Base-by-base conservation (phyloP, 2,329 filamentous ascomycete genomes). In the Colletotrichum australisinense region DNA sequence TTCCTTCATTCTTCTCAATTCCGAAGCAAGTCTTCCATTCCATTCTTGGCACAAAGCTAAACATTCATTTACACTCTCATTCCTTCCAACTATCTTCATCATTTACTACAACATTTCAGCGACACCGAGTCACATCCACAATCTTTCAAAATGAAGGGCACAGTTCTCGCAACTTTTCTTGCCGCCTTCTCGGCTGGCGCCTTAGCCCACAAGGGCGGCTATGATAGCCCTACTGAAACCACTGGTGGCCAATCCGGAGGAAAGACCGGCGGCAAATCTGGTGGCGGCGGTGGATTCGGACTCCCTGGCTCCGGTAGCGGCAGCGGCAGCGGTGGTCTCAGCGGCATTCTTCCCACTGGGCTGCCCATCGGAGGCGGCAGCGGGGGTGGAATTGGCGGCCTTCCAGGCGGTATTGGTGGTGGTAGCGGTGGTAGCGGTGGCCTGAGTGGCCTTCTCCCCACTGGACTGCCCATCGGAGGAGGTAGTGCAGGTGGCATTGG, bases 111-210 rank as follows among this genome's bases (percentile, higher is more conserved):
- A 57, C 1, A 38, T 9, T 22, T 16, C 42, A 14, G 22, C 24
- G 7, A 9, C 8, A 38, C 35, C 30, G 19, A 52, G n/a, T 24
- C 26, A 49, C 4, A 26, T 26, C 19, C 5, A 6, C 16, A 42
- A 24, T 46, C 28, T 35, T 24, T 57, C 19, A 69, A 65, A 32
- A 69, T 69, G 67, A 69, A 65, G 67, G 60, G 49, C n/a, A 56
- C 26, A 28, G 19, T 69, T 9, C 22, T 69, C 67, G 35, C 32
- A 26, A 69, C 52, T 16, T 26, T 49, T 35, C 26, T 64, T 6
- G 42, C 62, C 7, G 67, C 26, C 49, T 64, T 69, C 67, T 69
- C 49, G 26, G 59, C 59, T 3, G 16, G 67, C 16, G 26, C 35
- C n/a, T 26, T 65, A 0, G 67, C 60, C 9, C 59, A 22, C 24